Evolutionary conservation across 2,329 filamentous ascomycete genomes (phyloP).

Genomic region (Fusarium setosum): DNA sequence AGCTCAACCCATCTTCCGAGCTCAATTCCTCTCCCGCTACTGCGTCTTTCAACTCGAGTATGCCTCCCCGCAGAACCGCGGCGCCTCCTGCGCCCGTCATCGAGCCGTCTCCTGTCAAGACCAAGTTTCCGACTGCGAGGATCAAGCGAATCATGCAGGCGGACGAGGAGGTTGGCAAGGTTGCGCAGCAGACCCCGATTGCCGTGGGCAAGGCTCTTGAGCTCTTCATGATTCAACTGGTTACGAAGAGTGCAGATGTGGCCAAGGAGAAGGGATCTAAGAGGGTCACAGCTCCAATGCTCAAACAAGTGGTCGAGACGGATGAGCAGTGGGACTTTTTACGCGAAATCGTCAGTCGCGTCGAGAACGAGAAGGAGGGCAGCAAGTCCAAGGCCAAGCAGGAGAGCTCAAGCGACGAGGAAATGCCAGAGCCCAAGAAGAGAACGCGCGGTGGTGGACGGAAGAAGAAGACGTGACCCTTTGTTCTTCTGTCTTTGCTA

Average conservation of each 20-base stretch:
- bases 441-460: conserved; percentile 58
- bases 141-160: conserved; percentile 99
- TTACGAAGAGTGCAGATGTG: conserved; percentile 87
- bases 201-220: conserved; percentile 96
- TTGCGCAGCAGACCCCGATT: conserved; percentile 96
- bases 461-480: conserved; percentile 59
- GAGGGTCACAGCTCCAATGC: conserved; percentile 87
- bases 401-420: conserved; percentile 66
- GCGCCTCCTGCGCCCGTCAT: conserved; percentile 54
- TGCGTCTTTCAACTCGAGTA: conserved; percentile 34
- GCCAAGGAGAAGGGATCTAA: conserved; percentile 87
- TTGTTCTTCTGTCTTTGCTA: neutral
- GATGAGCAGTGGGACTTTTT: conserved; percentile 97
- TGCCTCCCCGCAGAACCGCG: conserved; percentile 51
- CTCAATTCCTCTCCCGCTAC: conserved; percentile 17
- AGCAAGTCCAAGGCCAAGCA: conserved; percentile 56
- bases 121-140: conserved; percentile 95
- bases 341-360: conserved; percentile 87
- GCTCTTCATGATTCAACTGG: conserved; percentile 96
- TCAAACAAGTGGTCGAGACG: conserved; percentile 89
- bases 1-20: conserved; percentile 15
- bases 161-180: conserved; percentile 98
- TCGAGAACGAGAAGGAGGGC: conserved; percentile 69
- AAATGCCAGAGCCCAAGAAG: conserved; percentile 59
- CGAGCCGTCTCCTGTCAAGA: conserved; percentile 81